Evolutionary conservation across 2,329 filamentous ascomycete genomes (phyloP).

Genomic region (Mariannaea elegans): DNA sequence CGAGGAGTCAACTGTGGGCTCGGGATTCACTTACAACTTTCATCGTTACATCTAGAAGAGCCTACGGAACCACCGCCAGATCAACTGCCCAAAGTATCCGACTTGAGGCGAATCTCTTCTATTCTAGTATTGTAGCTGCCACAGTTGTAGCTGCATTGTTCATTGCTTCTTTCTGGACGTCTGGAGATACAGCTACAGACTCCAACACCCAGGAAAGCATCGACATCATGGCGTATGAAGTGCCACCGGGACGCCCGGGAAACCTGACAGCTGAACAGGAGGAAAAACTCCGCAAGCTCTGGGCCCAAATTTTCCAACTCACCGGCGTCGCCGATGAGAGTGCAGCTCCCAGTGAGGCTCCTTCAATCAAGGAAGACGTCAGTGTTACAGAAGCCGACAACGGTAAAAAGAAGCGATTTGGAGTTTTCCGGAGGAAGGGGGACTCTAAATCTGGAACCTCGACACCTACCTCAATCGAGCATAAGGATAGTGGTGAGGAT

Average conservation of each 20-base stretch:
- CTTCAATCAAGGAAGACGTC: slow-evolving; percentile 28
- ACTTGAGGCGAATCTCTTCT: slow-evolving; percentile 31
- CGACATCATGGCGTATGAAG: slow-evolving; percentile 51
- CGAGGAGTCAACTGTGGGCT: background rate
- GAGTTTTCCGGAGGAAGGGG: slow-evolving; percentile 73
- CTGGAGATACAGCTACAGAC: background rate
- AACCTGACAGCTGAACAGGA: slow-evolving; percentile 92
- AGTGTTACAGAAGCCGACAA: slow-evolving; percentile 58
- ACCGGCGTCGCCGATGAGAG: slow-evolving; percentile 65
- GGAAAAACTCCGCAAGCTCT: slow-evolving; percentile 86
- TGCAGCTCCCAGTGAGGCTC: slow-evolving; percentile 34
- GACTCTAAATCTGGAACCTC: slow-evolving; percentile 51
- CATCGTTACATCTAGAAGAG: slow-evolving; percentile 5
- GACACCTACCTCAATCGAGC: slow-evolving; percentile 48
- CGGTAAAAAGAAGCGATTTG: slow-evolving; percentile 78
- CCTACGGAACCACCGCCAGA: slow-evolving; percentile 12
- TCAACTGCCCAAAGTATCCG: slow-evolving; percentile 4
- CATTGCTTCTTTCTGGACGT: slow-evolving; percentile 29
- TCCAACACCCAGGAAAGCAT: slow-evolving; percentile 26
- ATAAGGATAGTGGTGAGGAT: slow-evolving; percentile 61
- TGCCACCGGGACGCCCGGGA: slow-evolving; percentile 77
- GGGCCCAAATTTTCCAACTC: slow-evolving; percentile 78
- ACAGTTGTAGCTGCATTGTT: slow-evolving; percentile 25
- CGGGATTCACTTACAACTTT: background rate
- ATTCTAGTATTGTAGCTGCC: slow-evolving; percentile 24